Evolutionary conservation across 352 stramenopile genomes (phyloP).

Genomic region (Peronospora destructor): DNA sequence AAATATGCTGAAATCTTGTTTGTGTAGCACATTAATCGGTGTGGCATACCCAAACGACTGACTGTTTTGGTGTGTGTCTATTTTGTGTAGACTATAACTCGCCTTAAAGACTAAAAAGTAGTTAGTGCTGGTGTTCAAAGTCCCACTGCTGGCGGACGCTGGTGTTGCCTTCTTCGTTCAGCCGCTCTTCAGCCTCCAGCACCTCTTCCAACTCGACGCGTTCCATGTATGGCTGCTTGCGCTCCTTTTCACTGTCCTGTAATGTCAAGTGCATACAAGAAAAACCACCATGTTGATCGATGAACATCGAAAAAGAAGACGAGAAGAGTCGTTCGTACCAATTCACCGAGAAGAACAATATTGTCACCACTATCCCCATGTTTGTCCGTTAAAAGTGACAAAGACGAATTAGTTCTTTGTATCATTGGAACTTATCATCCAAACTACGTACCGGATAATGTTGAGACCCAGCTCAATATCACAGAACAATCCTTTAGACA

Average conservation of each 20-base stretch:
- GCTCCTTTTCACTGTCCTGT: slow-evolving; percentile 77
- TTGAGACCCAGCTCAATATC: slow-evolving; percentile 95
- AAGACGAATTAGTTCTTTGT: neutral
- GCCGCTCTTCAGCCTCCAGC: slow-evolving; percentile 67
- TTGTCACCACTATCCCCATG: slow-evolving; percentile 59
- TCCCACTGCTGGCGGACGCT: slow-evolving; percentile 82
- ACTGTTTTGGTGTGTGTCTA: too few species aligned
- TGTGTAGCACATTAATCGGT: slow-evolving; percentile 1
- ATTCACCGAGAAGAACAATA: slow-evolving; percentile 79
- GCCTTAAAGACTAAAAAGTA: slow-evolving; percentile 1
- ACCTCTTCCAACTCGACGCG: slow-evolving; percentile 71
- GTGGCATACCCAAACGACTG: neutral
- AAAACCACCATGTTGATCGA: neutral
- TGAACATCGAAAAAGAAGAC: too few species aligned
- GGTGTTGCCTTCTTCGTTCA: slow-evolving; percentile 52
- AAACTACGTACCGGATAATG: slow-evolving; percentile 78
- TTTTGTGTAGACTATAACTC: too few species aligned
- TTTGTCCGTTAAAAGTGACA: too few species aligned
- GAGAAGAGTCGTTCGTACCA: slow-evolving; percentile 33
- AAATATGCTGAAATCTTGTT: slow-evolving; percentile 10
- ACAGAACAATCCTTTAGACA: slow-evolving; percentile 86
- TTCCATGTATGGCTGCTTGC: slow-evolving; percentile 77
- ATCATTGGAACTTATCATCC: neutral
- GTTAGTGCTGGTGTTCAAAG: slow-evolving; percentile 54
- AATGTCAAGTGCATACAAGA: neutral